A percentile compares a stretch with the other conserved stretches of the same genome.
Evolutionary conservation across 2,329 filamentous ascomycete genomes (phyloP).

Genomic region (Thyridium curvatum): DNA sequence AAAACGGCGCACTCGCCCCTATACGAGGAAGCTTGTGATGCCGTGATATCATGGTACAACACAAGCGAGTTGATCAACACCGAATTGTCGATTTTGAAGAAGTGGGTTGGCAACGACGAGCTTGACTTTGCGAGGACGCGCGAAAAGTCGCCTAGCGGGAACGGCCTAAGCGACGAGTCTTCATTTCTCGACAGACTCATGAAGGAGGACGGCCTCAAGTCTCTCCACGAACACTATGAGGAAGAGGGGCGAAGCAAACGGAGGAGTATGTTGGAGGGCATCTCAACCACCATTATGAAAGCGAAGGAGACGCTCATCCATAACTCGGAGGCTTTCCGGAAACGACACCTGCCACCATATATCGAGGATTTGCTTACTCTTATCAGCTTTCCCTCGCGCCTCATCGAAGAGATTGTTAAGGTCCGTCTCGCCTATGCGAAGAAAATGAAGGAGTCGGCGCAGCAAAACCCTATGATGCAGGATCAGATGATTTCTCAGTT

Average conservation of each 20-base stretch:
- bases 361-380: slow-evolving; percentile 93
- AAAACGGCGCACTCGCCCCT: slow-evolving; percentile 68
- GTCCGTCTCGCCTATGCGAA: slow-evolving; percentile 86
- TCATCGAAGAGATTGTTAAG: slow-evolving; percentile 94
- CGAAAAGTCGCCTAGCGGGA: slow-evolving; percentile 59
- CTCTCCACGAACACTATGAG: slow-evolving; percentile 69
- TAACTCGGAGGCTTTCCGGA: slow-evolving; percentile 77
- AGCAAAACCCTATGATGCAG: slow-evolving; percentile 88
- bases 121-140: slow-evolving; percentile 81
- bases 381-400: slow-evolving; percentile 92
- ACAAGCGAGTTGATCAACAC: slow-evolving; percentile 95
- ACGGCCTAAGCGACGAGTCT: slow-evolving; percentile 78
- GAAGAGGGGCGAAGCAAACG: slow-evolving; percentile 36
- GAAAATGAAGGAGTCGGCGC: slow-evolving; percentile 91
- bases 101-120: slow-evolving; percentile 95
- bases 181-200: slow-evolving; percentile 91
- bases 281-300: slow-evolving; percentile 84
- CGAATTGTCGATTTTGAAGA: slow-evolving; percentile 82
- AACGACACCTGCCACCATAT: slow-evolving; percentile 88
- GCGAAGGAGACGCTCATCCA: slow-evolving; percentile 86
- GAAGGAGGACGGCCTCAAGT: slow-evolving; percentile 92
- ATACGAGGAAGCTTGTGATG: slow-evolving; percentile 78
- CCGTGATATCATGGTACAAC: slow-evolving; percentile 94
- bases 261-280: slow-evolving; percentile 76
- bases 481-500: slow-evolving; percentile 98